Base-by-base conservation (phyloP, 2,329 filamentous ascomycete species). In the Colletotrichum tropicale region DNA sequence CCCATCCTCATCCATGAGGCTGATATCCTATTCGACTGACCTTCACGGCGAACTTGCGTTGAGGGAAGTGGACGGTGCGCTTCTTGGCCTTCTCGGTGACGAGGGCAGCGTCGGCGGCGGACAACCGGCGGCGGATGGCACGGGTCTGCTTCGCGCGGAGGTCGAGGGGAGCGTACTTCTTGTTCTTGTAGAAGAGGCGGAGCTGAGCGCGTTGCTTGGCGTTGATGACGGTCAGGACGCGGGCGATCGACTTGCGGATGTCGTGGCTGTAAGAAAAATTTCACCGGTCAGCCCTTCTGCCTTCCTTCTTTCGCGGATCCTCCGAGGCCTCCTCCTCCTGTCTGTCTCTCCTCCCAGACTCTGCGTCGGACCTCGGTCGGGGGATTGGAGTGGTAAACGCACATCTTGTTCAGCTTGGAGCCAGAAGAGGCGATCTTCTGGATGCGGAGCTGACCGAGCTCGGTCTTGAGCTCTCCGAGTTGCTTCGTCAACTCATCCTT, bases 11-110 rank as follows among this genome's bases (percentile, higher is more conserved):
- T 30, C 24, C 38, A 18, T 15, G 24, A 7, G 61, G 30, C 18
- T 1, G 10, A 12, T 9, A 60, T 48, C 64, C 58, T 9, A 38
- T 43, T 71, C 65, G 28, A 76, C 82, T 80, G 91, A 96, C 97
- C 96, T 98, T 99, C 89, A 99, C 95, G 88, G 97, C 97, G 89
- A 94, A 99, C 91, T 98, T 98, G 90, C 97, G 94, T 92, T 98
- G 95, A 82, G 97, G 97, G 93, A 99, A 99, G 91, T 99, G 96
- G 82, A 91, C 93, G 87, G 91, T 88, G 91, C 94, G 95, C 95
- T 99, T 99, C 93, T 96, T 96, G 88, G 96, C 94, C 94, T 98
- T 98, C 90, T 96, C 94, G 81, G 98, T 94, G 84, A 93, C 90
- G 87, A 93, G 91, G 83, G 92, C 91, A 84, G 94, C 93, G 90